Conservation (phyloP, 208 protist species). For the Leishmania major region DNA sequence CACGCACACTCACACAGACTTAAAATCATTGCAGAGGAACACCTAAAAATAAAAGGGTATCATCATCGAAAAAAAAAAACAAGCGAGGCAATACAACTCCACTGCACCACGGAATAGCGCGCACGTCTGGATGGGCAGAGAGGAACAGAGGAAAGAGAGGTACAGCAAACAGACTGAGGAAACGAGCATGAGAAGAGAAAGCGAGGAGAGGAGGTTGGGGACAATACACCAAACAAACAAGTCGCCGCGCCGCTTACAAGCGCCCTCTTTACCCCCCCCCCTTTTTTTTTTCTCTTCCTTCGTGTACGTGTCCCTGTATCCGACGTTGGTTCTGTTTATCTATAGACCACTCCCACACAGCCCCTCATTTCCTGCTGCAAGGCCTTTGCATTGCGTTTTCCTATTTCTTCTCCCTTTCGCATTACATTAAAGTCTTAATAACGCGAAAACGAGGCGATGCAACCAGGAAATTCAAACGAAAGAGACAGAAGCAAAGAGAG, state of each 20-base stretch:
- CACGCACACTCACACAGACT: neutral
- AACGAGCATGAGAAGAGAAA: neutral
- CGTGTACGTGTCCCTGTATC: neutral
- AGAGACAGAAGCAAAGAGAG: neutral
- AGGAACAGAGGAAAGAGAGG: neutral
- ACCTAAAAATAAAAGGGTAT: slow-evolving; percentile 4
- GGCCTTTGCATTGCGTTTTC: neutral
- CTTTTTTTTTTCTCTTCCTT: neutral
- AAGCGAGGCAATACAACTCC: neutral
- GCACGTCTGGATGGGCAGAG: neutral
- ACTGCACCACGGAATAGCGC: neutral
- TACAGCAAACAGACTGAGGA: neutral
- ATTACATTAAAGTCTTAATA: neutral
- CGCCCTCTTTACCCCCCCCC: neutral
- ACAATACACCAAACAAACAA: neutral
- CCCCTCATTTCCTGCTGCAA: neutral
- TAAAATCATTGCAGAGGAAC: slow-evolving; percentile 1
- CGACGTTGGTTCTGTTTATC: neutral
- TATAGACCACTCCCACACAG: too few relatives aligned
- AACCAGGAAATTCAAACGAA: neutral
- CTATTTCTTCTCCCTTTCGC: neutral
- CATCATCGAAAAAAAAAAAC: neutral
- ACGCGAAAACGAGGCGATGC: neutral
- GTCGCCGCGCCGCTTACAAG: neutral
- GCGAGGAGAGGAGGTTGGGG: neutral